Base-by-base conservation (phyloP, 345 rosid genomes). In the Odontarrhena argentea region DNA sequence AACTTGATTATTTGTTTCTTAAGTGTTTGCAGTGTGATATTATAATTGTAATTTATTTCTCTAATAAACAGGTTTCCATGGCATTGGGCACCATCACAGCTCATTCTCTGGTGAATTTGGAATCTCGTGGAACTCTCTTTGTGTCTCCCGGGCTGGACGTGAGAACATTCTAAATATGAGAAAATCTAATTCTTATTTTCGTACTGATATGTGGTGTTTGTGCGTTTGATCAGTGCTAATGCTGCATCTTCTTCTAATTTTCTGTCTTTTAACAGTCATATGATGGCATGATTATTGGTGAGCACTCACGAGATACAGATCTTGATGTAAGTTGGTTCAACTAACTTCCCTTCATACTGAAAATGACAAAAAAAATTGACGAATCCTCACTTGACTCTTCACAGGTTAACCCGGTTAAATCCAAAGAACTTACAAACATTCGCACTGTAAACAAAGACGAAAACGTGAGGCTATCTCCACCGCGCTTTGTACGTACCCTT, bases 271-370 rank as follows among this genome's bases (percentile, higher is more conserved):
- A 53, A 74, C 90, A 94, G 99, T 11, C 99, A 7, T 94, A 94
- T 61, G 99, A 94, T 77, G 99, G 99, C 68, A 94, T 91, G 97
- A 86, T 94, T 64, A 80, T 94, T 18, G 99, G 99, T 70, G 99
- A 94, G 78, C 97, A 94, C 80, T 83, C 99, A 70, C 80, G 99
- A 69, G 99, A 91, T 71, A 63, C 89, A 3, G 99, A 94, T 82
- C 97, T 94, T 26, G 99, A 94, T 78, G 99, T 94, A 85, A 84
- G 92, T 67, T 66, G 30, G 52, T 59, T 42, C 1, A 3, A 25
- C 22, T 65, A 60, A 49, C 11, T 44, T 42, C 26, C 35, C 69
- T n/a, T 35, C 50, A 50, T 44, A 11, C 50, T 47, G n/a, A 11
- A 38, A 51, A 13, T 36, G 41, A 3, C 60, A 14, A 67, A 0